Conservation (phyloP, 2,329 filamentous ascomycete species). For the Colletotrichum theobromicola region DNA sequence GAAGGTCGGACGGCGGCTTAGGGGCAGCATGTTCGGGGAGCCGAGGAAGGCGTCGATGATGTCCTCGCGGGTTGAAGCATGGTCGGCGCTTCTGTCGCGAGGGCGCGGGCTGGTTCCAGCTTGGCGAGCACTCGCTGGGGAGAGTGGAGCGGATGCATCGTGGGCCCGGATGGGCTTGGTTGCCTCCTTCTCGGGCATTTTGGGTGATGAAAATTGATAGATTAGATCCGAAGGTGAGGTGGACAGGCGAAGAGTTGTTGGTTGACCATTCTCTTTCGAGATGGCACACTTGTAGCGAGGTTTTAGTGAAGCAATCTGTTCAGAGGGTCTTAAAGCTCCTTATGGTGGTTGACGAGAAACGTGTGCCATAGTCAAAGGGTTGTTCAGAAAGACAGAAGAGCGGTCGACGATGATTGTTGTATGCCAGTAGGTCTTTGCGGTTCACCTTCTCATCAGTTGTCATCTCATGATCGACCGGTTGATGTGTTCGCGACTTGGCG, state of each 20-base stretch:
- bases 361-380: not conserved
- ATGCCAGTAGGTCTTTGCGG: not conserved
- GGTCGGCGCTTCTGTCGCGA: not conserved
- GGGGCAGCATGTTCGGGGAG: not conserved
- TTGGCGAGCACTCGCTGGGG: not conserved
- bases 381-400: not conserved
- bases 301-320: not conserved
- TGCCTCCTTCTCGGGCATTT: not conserved
- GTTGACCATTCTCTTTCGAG: not conserved
- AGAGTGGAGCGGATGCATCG: not conserved
- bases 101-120: not conserved
- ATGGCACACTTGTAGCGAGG: not conserved
- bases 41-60: not conserved
- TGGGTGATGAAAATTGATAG: not conserved
- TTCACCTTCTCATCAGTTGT: not conserved
- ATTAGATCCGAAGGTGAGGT: not conserved
- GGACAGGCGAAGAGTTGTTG: not conserved
- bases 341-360: not conserved
- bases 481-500: not conserved
- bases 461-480: not conserved
- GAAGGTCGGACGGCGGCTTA: constrained; percentile 58
- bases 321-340: not conserved
- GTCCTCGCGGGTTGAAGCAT: not conserved
- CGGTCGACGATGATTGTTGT: not conserved
- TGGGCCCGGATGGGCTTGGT: not conserved